Conservation (phyloP, 106 monocot species). For the Dioscorea dumetorum region DNA sequence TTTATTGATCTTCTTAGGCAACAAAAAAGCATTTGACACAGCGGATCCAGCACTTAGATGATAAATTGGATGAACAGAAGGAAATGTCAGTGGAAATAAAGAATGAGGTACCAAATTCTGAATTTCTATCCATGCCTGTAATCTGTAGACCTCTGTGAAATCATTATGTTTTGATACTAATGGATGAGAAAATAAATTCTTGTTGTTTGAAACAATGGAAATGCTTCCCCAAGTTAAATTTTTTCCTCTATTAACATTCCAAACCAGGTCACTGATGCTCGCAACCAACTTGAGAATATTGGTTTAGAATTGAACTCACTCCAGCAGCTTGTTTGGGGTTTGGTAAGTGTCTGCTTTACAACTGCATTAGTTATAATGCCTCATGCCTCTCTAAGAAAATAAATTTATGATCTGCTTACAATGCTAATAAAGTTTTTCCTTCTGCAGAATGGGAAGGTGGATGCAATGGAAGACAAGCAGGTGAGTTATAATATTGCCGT, state of each 20-base stretch:
- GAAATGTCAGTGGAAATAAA: slow-evolving; percentile 45
- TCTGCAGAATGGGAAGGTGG: slow-evolving; percentile 75
- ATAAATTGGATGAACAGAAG: slow-evolving; percentile 69
- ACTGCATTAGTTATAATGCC: not conserved
- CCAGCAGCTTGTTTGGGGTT: slow-evolving; percentile 35
- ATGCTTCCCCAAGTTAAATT: not conserved
- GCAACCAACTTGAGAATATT: slow-evolving; percentile 34
- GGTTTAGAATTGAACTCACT: slow-evolving; percentile 40
- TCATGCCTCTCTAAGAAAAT: not conserved
- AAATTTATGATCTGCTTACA: not conserved
- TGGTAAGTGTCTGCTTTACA: slow-evolving; percentile 25
- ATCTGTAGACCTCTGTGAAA: not conserved
- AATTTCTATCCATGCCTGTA: not conserved
- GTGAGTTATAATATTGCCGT: slow-evolving; percentile 14
- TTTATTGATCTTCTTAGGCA: slow-evolving; percentile 19
- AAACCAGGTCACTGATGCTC: slow-evolving; percentile 49
- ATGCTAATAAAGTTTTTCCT: not conserved
- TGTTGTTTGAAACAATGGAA: not conserved
- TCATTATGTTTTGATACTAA: not conserved
- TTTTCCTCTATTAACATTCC: not conserved
- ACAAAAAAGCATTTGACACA: slow-evolving; percentile 63
- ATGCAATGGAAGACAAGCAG: slow-evolving; percentile 78
- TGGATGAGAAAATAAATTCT: not conserved
- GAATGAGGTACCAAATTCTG: slow-evolving; percentile 32
- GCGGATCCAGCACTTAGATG: slow-evolving; percentile 60